phyloP scores from a whole-genome alignment of 2,329 filamentous ascomycete genomes.

The Fusarium hainanense region DNA sequence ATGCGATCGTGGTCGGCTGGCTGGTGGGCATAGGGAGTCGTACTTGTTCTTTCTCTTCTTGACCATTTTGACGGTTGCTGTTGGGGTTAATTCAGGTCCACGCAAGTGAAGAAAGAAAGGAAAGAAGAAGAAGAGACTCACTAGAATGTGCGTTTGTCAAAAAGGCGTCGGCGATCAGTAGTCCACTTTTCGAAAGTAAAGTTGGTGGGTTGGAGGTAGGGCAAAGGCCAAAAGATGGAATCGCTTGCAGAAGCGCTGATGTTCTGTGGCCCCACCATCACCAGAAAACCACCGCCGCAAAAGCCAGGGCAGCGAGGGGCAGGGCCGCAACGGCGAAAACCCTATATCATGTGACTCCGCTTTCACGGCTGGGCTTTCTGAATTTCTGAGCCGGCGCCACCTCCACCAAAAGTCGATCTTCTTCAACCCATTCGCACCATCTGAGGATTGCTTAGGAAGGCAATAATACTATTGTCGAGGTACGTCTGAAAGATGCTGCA shows the following conservation, averaged over 20 bases:
- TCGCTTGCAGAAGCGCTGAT: neutral
- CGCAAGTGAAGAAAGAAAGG: conserved; percentile 39
- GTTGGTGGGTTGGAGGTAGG: conserved; percentile 34
- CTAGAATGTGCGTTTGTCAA: conserved; percentile 48
- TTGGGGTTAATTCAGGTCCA: conserved; percentile 50
- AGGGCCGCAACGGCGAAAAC: conserved; percentile 37
- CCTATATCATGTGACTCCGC: conserved; percentile 49
- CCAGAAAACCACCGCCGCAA: neutral
- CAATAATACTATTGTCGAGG: conserved; percentile 71
- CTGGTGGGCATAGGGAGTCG: conserved; percentile 44
- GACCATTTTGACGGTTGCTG: conserved; percentile 73
- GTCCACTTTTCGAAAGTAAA: conserved; percentile 34
- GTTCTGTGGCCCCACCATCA: conserved; percentile 3
- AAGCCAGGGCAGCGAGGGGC: conserved; percentile 6
- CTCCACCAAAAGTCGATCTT: conserved; percentile 45
- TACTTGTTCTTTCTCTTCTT: conserved; percentile 80
- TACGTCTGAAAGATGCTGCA: conserved; percentile 67
- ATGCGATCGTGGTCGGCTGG: conserved; percentile 32
- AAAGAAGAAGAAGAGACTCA: conserved; percentile 44
- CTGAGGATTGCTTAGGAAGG: conserved; percentile 72
- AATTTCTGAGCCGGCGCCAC: conserved; percentile 48
- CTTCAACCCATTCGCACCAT: conserved; percentile 57
- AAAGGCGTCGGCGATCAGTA: conserved; percentile 43
- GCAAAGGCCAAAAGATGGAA: conserved; percentile 19
- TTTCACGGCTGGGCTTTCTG: conserved; percentile 7